phyloP scores from a whole-genome alignment of 345 rosid genomes.

The Brassica napus region DNA sequence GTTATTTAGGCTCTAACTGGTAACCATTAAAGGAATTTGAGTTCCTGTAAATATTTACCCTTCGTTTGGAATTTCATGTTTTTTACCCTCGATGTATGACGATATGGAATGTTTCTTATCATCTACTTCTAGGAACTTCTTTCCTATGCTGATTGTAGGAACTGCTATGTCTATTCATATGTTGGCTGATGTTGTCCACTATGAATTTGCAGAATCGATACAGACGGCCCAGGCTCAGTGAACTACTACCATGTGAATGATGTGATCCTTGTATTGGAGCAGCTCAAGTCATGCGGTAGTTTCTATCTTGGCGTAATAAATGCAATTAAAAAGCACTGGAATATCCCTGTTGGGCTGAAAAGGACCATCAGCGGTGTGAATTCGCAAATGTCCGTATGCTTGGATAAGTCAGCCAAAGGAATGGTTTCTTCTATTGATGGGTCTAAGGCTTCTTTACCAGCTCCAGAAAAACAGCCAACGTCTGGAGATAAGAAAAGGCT shows the following conservation, averaged over 20 bases:
- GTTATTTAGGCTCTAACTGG: too few species aligned
- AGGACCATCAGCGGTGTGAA: slow-evolving; percentile 44
- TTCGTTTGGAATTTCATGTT: background rate
- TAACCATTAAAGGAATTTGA: too few species aligned
- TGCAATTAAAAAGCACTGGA: slow-evolving; percentile 68
- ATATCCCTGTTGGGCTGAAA: slow-evolving; percentile 44
- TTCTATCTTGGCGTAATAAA: slow-evolving; percentile 52
- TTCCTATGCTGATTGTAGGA: slow-evolving; percentile 18
- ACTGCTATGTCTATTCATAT: slow-evolving; percentile 17
- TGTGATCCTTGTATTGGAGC: slow-evolving; percentile 59
- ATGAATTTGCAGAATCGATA: slow-evolving; percentile 72
- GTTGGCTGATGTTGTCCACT: slow-evolving; percentile 30
- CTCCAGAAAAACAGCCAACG: slow-evolving; percentile 27
- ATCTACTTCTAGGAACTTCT: slow-evolving; percentile 7
- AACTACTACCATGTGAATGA: slow-evolving; percentile 68
- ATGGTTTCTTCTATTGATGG: slow-evolving; percentile 40
- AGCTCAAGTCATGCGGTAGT: slow-evolving; percentile 59
- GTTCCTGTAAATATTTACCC: slow-evolving; percentile 2
- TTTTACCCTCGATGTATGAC: slow-evolving; percentile 1
- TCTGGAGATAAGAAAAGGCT: slow-evolving; percentile 41
- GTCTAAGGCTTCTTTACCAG: slow-evolving; percentile 27
- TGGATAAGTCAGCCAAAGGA: slow-evolving; percentile 38
- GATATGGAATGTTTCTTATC: slow-evolving; percentile 14
- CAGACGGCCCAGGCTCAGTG: slow-evolving; percentile 50
- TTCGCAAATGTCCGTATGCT: slow-evolving; percentile 39